Evolutionary conservation across 805 yeast genomes (phyloP), one percentile per base, ranked within the genome.

Genomic region (Spencermartinsiella europaea): DNA sequence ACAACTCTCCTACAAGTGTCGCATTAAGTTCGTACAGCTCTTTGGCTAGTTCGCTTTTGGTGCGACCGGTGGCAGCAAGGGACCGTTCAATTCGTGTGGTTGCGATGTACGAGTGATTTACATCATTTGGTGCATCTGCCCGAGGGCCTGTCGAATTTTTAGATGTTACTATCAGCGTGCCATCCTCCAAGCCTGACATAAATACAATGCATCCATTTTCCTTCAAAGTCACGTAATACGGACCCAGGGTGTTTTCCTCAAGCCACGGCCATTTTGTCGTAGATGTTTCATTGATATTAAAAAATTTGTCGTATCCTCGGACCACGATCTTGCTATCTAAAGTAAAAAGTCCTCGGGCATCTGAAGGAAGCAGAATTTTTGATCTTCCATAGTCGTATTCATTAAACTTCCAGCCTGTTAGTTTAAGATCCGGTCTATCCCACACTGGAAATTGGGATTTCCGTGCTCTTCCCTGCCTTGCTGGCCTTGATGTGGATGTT

Each of bases 161-260:
- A 3, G 96, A 86, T 55, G 97, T 88, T 0, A 90, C 96, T 2
- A 91, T 73, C 14, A 93, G 65, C 0, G 84, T 75, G 0, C 95
- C 96, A 56, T 83, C 82, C 17, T 69, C 73, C 15, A 87, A 65
- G 0, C 91, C 97, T 1, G 95, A 73, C 12, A 93, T 74, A 49
- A 93, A 79, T 1, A 86, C 80, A 44, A 93, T 89, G 59, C 97
- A 93, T 0, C 99, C 99, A 60, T 93, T 93, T 47, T 95, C 95
- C 61, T 93, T 93, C 33, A 83, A 71, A 0, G 96, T 81, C 2
- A 89, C 76, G 16, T 75, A 77, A 62, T 83, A 93, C 0, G 97
- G 96, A 0, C 96, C 96, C 3, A 35, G 27, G 0, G 93, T 82
- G 27, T 70, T 56, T 0, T 53, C 40, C n/a, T 58, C 55, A 3